A percentile compares a stretch with the other conserved stretches of the same genome.
Evolutionary conservation across 2,329 filamentous ascomycete genomes (phyloP).

Genomic region (Nannizzia gypsea): DNA sequence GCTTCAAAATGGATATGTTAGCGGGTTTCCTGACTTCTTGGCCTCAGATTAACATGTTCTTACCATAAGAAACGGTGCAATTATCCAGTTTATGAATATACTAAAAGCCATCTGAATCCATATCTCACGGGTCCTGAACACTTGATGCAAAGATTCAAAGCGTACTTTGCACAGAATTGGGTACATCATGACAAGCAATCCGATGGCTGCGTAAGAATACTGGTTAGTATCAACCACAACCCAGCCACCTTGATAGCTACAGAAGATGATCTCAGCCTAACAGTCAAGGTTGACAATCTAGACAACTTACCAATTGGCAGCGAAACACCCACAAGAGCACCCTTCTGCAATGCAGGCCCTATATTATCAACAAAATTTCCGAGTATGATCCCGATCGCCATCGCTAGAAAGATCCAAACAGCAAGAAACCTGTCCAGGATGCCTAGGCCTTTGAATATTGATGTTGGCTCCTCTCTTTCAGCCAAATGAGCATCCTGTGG

Average conservation of each 20-base stretch:
- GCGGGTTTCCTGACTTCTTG: not conserved
- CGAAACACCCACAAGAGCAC: constrained; percentile 60
- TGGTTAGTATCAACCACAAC: not conserved
- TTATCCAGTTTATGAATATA: constrained; percentile 67
- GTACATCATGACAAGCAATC: constrained; percentile 86
- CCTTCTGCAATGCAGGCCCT: constrained; percentile 52
- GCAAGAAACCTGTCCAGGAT: constrained; percentile 53
- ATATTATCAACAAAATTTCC: constrained; percentile 60
- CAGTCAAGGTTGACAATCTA: constrained; percentile 8
- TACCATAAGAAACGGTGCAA: constrained; percentile 75
- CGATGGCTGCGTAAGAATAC: constrained; percentile 46
- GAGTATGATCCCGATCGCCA: constrained; percentile 61
- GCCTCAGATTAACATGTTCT: constrained; percentile 9
- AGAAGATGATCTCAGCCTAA: constrained; percentile 12
- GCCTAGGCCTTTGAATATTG: constrained; percentile 39
- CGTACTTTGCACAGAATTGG: constrained; percentile 80
- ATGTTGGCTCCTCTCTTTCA: not conserved
- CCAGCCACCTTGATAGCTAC: not conserved
- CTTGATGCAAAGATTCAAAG: constrained; percentile 59
- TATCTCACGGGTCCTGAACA: constrained; percentile 49
- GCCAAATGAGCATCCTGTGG: not conserved
- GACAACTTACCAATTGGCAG: constrained; percentile 48
- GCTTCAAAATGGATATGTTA: constrained; percentile 27
- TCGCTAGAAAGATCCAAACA: constrained; percentile 66
- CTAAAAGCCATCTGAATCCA: constrained; percentile 75